These are phyloP conservation scores for Sphaerobolus stellatus DNA, from an alignment of 1,284 basidiomycete species.

Conservation along the genomic window DNA sequence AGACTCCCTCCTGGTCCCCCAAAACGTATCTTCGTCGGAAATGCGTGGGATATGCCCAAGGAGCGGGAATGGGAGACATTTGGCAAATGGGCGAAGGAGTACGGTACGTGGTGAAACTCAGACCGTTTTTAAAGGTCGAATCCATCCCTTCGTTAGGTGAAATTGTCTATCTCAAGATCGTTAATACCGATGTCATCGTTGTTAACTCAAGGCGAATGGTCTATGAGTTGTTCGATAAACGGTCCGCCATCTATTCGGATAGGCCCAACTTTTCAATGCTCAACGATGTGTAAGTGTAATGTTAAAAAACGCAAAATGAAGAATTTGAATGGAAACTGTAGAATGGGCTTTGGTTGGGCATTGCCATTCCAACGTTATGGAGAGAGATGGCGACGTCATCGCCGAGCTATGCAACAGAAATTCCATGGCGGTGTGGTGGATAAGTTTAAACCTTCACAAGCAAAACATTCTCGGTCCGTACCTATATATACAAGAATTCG, in stretches of 20 bases:
- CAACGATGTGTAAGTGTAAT: not conserved
- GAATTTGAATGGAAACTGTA: too few relatives aligned
- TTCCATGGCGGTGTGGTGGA: too few relatives aligned
- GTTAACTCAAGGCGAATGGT: not conserved
- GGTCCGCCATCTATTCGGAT: not conserved
- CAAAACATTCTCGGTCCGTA: too few relatives aligned
- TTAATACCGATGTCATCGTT: not conserved
- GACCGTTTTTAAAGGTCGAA: not conserved
- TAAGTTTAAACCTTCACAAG: too few relatives aligned
- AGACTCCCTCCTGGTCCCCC: not conserved
- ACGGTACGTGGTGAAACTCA: constrained; percentile 17
- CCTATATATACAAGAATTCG: too few relatives aligned
- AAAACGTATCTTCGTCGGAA: constrained; percentile 20
- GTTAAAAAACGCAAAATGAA: not conserved
- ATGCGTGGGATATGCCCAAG: constrained; percentile 21
- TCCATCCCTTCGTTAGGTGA: not conserved
- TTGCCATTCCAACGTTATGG: too few relatives aligned
- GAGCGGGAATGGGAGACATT: constrained; percentile 17
- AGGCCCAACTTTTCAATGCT: not conserved
- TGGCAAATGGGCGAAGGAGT: constrained; percentile 17
- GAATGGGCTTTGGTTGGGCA: too few relatives aligned
- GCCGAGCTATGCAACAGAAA: too few relatives aligned
- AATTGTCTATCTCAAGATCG: not conserved
- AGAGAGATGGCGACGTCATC: too few relatives aligned
- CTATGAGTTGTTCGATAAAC: not conserved